Conservation (phyloP, 1,139 yeast genomes). For the Hanseniaspora gamundiae region DNA sequence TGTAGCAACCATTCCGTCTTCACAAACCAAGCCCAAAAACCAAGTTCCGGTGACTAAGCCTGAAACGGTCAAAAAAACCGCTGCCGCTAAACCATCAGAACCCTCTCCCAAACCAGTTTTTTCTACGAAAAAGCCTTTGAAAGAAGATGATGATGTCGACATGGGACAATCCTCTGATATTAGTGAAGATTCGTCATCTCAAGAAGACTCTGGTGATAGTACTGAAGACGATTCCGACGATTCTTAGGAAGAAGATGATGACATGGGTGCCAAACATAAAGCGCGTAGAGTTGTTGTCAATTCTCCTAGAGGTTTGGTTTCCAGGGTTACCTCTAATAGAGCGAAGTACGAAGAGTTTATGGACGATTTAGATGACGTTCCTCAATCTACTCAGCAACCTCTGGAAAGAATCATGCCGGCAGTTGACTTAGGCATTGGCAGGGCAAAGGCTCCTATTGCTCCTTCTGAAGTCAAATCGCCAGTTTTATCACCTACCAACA, state of each 20-base stretch:
- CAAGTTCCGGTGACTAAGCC: no score
- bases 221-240: conserved; percentile 12
- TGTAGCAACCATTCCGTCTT: no score
- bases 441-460: conserved; percentile 4
- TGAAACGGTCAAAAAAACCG: no score
- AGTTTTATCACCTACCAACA: conserved; percentile 12
- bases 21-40: no score
- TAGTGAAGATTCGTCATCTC: conserved; percentile 11
- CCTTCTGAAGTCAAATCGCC: conserved; percentile 10
- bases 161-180: conserved; percentile 10
- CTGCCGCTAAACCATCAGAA: no score
- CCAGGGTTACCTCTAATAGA: conserved; percentile 7
- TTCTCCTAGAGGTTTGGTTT: conserved; percentile 25
- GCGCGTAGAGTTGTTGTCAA: conserved; percentile 28
- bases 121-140: not conserved
- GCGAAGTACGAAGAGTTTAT: conserved; percentile 10
- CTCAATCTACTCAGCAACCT: conserved; percentile 12
- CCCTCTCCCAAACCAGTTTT: not conserved
- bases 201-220: conserved; percentile 2
- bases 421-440: not conserved
- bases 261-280: conserved; percentile 14
- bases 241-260: conserved; percentile 14
- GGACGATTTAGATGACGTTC: conserved; percentile 10
- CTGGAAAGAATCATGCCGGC: not conserved
- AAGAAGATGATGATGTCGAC: conserved; percentile 7